phyloP scores from a whole-genome alignment of 768 basidiomycete genomes.

The Mrakia gelida region DNA sequence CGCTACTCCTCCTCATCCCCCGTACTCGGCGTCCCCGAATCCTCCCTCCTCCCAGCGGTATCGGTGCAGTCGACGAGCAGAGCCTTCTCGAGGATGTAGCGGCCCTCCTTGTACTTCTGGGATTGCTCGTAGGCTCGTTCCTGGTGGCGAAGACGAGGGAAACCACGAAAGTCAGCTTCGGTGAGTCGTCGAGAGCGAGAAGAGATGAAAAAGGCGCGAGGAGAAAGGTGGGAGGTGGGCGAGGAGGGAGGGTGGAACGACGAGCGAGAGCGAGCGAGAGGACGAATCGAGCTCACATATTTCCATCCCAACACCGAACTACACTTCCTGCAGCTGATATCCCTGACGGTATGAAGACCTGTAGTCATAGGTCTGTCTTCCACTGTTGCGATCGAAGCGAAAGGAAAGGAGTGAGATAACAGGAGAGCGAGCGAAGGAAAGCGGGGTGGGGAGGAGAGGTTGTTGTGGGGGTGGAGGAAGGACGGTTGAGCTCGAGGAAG shows the following conservation, averaged over 20 bases:
- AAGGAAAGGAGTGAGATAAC: neutral
- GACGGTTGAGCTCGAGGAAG: neutral
- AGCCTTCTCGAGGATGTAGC: conserved; percentile 96
- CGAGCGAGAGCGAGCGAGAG: neutral
- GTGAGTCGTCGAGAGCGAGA: neutral
- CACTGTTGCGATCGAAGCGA: conserved; percentile 51
- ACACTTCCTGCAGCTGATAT: conserved; percentile 92
- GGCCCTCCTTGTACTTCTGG: conserved; percentile 98
- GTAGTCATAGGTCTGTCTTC: conserved; percentile 95
- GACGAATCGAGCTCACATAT: conserved; percentile 60
- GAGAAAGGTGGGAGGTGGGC: neutral
- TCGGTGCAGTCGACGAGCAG: conserved; percentile 34
- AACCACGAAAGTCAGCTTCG: neutral
- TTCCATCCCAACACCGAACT: conserved; percentile 87
- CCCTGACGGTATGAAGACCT: conserved; percentile 90
- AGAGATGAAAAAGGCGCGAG: too few species aligned
- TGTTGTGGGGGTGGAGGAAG: neutral
- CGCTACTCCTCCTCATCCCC: neutral
- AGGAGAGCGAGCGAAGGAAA: neutral
- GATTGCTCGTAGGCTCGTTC: conserved; percentile 70
- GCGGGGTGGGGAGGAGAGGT: neutral
- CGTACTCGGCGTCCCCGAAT: neutral
- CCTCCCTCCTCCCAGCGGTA: neutral
- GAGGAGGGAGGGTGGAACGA: neutral
- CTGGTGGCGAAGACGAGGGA: neutral